These are phyloP conservation scores for Crotalaria pallida DNA, from an alignment of 306 rosid species.

Conservation along the genomic window DNA sequence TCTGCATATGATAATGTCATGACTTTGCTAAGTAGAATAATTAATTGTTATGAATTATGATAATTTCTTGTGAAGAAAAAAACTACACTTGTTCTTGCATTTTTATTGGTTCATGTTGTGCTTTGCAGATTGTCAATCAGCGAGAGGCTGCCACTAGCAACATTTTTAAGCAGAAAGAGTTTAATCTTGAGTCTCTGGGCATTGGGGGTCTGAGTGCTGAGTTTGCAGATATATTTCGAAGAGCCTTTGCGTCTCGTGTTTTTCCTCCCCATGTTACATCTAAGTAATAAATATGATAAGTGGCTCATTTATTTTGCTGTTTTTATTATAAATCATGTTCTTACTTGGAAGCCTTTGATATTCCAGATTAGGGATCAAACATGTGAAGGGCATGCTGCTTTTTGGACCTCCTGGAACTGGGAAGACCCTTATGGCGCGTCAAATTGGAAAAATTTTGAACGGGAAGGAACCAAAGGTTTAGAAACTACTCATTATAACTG, in stretches of 20 bases:
- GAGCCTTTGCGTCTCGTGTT: conserved; percentile 99
- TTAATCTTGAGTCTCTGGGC: conserved; percentile 87
- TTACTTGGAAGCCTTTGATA: conserved; percentile 34
- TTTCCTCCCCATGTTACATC: conserved; percentile 93
- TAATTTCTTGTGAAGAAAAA: conserved; percentile 7
- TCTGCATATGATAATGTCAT: conserved; percentile 18
- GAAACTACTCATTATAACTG: conserved; percentile 15
- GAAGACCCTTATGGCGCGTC: conserved; percentile 98
- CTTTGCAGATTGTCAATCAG: conserved; percentile 77
- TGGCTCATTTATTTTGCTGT: conserved; percentile 5
- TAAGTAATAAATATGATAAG: conserved; percentile 52
- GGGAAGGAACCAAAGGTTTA: conserved; percentile 98
- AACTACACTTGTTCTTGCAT: not conserved
- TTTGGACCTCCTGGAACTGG: conserved; percentile 99
- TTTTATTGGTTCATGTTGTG: conserved; percentile 20
- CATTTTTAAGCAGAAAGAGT: conserved; percentile 88
- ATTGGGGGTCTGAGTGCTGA: conserved; percentile 93
- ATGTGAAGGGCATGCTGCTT: conserved; percentile 96
- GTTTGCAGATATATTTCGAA: conserved; percentile 95
- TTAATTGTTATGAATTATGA: not conserved
- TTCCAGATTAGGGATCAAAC: conserved; percentile 93
- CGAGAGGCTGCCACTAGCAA: conserved; percentile 88
- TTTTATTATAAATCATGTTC: conserved; percentile 19
- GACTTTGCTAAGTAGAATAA: conserved; percentile 3
- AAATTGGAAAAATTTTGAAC: conserved; percentile 92